These are phyloP conservation scores for Periconia digitata DNA, from an alignment of 2,329 filamentous ascomycete genomes.

Conservation along the genomic window DNA sequence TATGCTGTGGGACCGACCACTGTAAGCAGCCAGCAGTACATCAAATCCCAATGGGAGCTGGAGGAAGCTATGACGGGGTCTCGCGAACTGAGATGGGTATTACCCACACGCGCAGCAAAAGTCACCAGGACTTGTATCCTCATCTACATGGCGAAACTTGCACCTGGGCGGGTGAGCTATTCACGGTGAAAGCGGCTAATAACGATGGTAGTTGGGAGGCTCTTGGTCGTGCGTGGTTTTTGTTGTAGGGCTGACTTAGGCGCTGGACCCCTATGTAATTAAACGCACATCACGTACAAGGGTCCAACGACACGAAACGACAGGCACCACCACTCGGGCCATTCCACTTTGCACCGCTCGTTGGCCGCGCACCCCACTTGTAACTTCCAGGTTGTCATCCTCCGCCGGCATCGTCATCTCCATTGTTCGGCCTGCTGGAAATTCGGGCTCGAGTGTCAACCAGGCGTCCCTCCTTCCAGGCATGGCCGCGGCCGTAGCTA, in stretches of 20 bases:
- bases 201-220: too few relatives aligned
- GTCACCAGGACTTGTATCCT: too few relatives aligned
- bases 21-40: too few relatives aligned
- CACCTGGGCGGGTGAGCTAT: too few relatives aligned
- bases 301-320: background rate
- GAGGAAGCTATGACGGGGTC: too few relatives aligned
- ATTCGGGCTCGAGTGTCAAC: background rate
- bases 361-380: background rate
- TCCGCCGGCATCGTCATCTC: background rate
- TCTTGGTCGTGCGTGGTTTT: too few relatives aligned
- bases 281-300: background rate
- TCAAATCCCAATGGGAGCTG: too few relatives aligned
- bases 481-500: slow-evolving; percentile 23
- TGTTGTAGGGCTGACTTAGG: background rate
- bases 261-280: background rate
- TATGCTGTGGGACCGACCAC: background rate
- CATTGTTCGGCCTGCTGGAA: background rate
- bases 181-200: too few relatives aligned
- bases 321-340: background rate
- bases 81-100: too few relatives aligned
- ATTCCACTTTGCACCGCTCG: background rate
- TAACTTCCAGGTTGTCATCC: background rate
- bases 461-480: background rate
- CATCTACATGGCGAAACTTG: too few relatives aligned
- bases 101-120: too few relatives aligned